Evolutionary conservation across 345 rosid species (phyloP), one percentile per base, ranked within the genome.

Genomic region (Sonneratia alba): DNA sequence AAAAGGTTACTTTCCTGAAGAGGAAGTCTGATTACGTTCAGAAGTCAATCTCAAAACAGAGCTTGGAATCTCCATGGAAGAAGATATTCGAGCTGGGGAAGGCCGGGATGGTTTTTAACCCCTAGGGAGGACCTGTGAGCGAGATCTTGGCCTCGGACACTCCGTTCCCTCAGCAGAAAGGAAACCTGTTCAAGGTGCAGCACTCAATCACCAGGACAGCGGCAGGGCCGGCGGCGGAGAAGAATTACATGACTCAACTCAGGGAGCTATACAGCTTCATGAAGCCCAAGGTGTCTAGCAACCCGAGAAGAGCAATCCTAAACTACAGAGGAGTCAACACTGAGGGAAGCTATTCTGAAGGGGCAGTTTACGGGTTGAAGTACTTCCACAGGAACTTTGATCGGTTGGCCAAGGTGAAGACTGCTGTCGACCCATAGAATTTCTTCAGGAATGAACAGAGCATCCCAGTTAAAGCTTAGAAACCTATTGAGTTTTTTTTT

Each of bases 61-160:
- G 67, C n/a, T 43, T 79, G 18, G 76, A 81, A 32, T 75, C 56
- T n/a, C 40, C 80, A 15, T 86, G 83, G 82, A 73, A 78, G 42
- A 74, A 67, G 57, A 65, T 80, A 62, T 53, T 85, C 1, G 71
- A 81, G 12, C 76, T 73, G 12, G 81, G 71, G 38, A 56, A 24
- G 14, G 79, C 83, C 47, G 71, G 80, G n/a, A 67, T 82, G 83
- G 65, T 70, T 7, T 78, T 74, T 77, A 85, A 75, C 72, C 85
- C 89, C 10, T 87, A 79, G 7, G 91, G 91, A 0, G 89, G 89
- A n/a, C 76, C 67, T 53, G 85, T 87, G 89, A 49, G 77, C 24
- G 49, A 62, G 62, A 85, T 87, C 71, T 68, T 79, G 0, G 74
- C 71, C 2, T 75, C 79, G 9, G 81, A 63, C 2, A 80, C 81